Conservation (phyloP, 495 filamentous ascomycete genomes). For the Hypoxylon subgilvum region DNA sequence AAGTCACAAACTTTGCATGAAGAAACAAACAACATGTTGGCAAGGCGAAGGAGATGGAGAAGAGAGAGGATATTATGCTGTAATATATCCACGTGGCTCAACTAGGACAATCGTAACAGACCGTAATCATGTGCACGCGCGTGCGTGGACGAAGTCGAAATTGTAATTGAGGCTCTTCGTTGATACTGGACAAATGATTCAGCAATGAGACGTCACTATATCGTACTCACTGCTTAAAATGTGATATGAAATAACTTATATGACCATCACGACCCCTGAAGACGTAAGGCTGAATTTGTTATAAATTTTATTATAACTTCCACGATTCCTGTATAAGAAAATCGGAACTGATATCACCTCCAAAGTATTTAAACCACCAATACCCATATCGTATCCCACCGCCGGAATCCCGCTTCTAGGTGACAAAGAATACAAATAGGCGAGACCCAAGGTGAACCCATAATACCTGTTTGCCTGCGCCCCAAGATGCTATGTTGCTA, state of each 20-base stretch:
- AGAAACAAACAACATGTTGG: neutral
- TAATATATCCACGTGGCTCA: conserved; percentile 1
- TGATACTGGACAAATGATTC: no score
- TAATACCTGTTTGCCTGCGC: neutral
- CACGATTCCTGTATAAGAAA: conserved; percentile 13
- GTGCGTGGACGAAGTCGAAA: neutral
- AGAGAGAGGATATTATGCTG: no score
- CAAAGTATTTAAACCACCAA: conserved; percentile 7
- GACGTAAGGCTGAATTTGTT: conserved; percentile 4
- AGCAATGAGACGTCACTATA: no score
- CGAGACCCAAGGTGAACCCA: neutral
- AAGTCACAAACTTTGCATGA: neutral
- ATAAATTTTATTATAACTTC: conserved; percentile 36
- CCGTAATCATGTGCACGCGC: conserved; percentile 2
- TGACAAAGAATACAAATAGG: conserved; percentile 26
- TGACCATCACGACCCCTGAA: no score
- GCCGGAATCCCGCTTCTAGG: conserved; percentile 18
- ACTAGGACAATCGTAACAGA: conserved; percentile 1
- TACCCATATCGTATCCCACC: conserved; percentile 9
- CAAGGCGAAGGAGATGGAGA: no score
- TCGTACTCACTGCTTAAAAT: no score
- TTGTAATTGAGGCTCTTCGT: no score
- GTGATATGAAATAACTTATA: no score
- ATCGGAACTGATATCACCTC: conserved; percentile 31
- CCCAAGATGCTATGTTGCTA: conserved; percentile 19